A percentile compares a stretch with the other conserved stretches of the same genome.
These are phyloP conservation scores for Acanthamoeba lenticulata DNA, from an alignment of 208 protist species.

Conservation along the genomic window DNA sequence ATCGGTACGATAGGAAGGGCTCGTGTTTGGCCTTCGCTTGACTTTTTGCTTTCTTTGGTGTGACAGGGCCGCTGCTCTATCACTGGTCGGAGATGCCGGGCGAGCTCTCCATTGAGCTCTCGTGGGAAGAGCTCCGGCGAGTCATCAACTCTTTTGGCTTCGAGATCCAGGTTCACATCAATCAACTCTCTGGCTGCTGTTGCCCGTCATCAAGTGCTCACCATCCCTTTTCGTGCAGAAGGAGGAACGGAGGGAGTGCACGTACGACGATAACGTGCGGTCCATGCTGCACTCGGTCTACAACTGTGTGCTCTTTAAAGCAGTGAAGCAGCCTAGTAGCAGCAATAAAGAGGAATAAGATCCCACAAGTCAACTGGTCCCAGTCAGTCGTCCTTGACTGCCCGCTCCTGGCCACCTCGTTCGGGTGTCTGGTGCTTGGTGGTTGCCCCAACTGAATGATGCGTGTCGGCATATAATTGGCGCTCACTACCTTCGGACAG, in stretches of 20 bases:
- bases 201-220: neutral
- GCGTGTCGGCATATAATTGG: no score
- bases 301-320: neutral
- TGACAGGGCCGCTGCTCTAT: conserved; percentile 92
- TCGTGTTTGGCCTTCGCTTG: neutral
- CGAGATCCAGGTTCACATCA: neutral
- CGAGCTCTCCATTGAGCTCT: conserved; percentile 19
- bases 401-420: no score
- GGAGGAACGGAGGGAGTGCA: neutral
- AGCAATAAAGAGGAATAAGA: neutral
- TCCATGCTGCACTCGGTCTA: conserved; percentile 38
- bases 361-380: no score
- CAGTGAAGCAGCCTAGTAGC: neutral
- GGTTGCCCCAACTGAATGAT: no score
- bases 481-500: no score
- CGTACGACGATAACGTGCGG: neutral
- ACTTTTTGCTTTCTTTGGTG: neutral
- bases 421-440: no score
- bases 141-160: conserved; percentile 35
- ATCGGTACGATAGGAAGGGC: conserved; percentile 76
- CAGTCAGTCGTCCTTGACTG: no score
- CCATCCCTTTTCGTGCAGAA: neutral
- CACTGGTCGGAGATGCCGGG: conserved; percentile 92
- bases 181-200: neutral
- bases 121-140: neutral